These are phyloP conservation scores for Yarrowia sp. DNA, from an alignment of 805 yeast genomes.

Conservation along the genomic window DNA sequence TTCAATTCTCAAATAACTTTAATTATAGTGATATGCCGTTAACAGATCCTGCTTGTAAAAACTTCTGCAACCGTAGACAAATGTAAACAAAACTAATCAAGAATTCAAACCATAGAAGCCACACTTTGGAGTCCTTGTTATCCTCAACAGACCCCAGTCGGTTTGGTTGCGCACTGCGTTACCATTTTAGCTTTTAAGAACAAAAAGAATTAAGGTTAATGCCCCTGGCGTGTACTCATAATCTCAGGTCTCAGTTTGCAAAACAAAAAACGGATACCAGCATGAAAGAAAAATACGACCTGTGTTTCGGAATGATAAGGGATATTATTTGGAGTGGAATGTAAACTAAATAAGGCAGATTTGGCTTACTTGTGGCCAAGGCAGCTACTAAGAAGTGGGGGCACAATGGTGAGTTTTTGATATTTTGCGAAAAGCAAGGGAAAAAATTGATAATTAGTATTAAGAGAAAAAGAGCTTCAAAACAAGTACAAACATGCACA, in stretches of 20 bases:
- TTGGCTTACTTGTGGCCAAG: too few relatives aligned
- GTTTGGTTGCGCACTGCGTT: background rate
- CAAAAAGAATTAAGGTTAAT: background rate
- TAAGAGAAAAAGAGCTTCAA: background rate
- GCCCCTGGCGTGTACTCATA: background rate
- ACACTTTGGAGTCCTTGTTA: background rate
- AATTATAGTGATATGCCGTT: background rate
- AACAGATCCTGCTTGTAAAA: background rate
- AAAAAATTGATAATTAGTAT: too few relatives aligned
- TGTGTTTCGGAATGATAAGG: too few relatives aligned
- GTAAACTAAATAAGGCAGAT: too few relatives aligned
- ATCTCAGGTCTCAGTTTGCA: background rate
- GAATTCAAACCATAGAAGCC: background rate
- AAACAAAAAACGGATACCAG: background rate
- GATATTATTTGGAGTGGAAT: background rate
- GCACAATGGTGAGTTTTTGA: too few relatives aligned
- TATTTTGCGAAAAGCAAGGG: too few relatives aligned
- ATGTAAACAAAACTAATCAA: background rate
- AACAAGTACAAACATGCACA: background rate
- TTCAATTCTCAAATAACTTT: background rate
- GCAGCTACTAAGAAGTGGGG: too few relatives aligned
- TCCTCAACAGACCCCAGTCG: background rate
- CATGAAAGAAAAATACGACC: too few relatives aligned
- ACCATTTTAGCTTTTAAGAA: background rate
- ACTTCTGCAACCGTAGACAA: too few relatives aligned